Base-by-base conservation (phyloP, 495 filamentous ascomycete species). In the Xanthoparmelia taractica region DNA sequence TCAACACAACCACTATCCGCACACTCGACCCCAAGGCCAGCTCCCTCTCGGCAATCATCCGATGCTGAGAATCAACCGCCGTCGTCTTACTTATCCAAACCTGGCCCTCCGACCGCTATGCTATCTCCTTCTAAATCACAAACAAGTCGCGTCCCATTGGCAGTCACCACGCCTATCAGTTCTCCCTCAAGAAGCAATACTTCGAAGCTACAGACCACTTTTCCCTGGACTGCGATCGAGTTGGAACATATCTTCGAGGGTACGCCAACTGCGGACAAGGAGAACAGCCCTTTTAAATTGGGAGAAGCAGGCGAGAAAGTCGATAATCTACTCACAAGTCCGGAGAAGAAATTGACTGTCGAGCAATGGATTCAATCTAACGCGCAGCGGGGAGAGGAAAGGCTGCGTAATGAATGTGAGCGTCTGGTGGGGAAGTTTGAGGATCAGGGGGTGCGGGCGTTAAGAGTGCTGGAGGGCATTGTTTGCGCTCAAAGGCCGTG, bases 361-460 rank as follows among this genome's bases (percentile, higher is more conserved):
- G 89, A 95, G 72, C 86, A 96, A 73, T 98, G 94, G 94, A 86
- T 98, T 52, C 76, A 80, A 59, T 84, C 82, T 76, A 93, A 92
- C 70, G 92, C 93, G 7, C 81, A 81, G 67, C 77, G 84, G 65
- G 91, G 87, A 1, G 91, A 96, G 75, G 84, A 88, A 70, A 85
- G 83, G 69, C 72, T 97, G 61, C 87, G 85, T 67, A 71, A 75
- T 38, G 89, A 93, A 72, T 96, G 91, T 71, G 92, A 97, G 76
- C 73, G 82, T 43, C 78, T 95, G 68, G 87, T 97, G 31, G 77
- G 79, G 37, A 75, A 81, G 27, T 96, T 97, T 74, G 92, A 97
- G 75, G 83, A 74, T 57, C 86, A 96, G 74, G 94, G 91, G 4
- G 81, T 78, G 18, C 82, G 84, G 68, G 94, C 92, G 27, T 82